These are phyloP conservation scores for Phytophthora melonis DNA, from an alignment of 352 stramenopile genomes.

Conservation along the genomic window DNA sequence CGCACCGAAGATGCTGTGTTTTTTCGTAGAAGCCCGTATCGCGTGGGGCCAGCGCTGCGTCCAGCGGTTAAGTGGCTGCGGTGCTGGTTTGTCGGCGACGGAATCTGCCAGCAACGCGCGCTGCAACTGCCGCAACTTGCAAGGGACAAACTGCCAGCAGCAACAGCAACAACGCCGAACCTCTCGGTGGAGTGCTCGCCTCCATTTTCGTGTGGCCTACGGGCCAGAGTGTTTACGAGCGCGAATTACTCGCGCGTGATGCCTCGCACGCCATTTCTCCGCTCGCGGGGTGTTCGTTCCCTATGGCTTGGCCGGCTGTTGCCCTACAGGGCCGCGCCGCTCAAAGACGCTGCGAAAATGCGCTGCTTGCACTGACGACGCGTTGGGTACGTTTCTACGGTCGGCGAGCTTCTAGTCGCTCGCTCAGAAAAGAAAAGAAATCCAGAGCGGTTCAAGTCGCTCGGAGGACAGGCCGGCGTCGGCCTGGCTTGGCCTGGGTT, in stretches of 20 bases:
- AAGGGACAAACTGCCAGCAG: background rate
- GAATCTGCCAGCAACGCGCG: background rate
- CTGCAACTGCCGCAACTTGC: background rate
- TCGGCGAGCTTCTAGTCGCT: background rate
- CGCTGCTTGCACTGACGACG: background rate
- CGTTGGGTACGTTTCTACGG: constrained; percentile 4
- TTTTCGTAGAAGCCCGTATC: too few species aligned
- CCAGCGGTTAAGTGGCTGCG: constrained; percentile 12
- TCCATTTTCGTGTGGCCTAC: constrained; percentile 6
- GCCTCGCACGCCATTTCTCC: constrained; percentile 1
- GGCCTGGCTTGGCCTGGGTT: too few species aligned
- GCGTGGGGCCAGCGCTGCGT: constrained; percentile 3
- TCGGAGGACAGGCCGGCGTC: background rate
- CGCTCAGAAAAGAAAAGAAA: background rate
- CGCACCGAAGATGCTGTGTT: too few species aligned
- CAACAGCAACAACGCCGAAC: too few species aligned
- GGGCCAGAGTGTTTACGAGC: constrained; percentile 21
- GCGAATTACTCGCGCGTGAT: background rate
- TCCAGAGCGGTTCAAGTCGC: background rate
- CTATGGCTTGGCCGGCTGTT: constrained; percentile 9
- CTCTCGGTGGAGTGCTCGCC: background rate
- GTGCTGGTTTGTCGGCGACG: background rate
- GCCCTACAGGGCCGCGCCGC: background rate
- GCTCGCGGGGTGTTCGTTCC: constrained; percentile 8
- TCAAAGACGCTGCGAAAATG: background rate